A percentile compares a stretch with the other conserved stretches of the same genome.
These are phyloP conservation scores for Salix caprea DNA, from an alignment of 345 rosid genomes.

Conservation along the genomic window DNA sequence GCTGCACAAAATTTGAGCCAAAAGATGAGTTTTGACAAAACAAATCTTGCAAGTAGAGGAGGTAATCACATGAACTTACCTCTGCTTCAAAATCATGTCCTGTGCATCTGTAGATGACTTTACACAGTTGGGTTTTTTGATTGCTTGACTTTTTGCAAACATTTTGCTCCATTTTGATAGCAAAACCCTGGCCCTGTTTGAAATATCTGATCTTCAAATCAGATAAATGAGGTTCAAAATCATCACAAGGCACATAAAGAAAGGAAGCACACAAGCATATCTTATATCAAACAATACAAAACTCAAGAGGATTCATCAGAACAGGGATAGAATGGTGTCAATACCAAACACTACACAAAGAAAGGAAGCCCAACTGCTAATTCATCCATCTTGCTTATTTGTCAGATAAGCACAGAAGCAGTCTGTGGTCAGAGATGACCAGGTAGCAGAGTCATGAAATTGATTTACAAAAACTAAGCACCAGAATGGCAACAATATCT, in stretches of 20 bases:
- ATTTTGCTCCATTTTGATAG: slow-evolving; percentile 88
- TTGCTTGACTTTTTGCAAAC: slow-evolving; percentile 67
- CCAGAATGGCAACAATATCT: not conserved
- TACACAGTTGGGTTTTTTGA: slow-evolving; percentile 64
- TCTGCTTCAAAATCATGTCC: slow-evolving; percentile 70
- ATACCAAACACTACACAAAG: too few relatives aligned
- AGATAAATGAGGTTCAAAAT: slow-evolving; percentile 70
- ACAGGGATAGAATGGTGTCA: not conserved
- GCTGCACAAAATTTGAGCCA: slow-evolving; percentile 44
- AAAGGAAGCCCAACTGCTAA: not conserved
- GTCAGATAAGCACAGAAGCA: not conserved
- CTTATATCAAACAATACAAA: not conserved
- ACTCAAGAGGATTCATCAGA: not conserved
- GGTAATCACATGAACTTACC: slow-evolving; percentile 47
- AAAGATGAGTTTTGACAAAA: slow-evolving; percentile 8
- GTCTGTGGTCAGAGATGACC: not conserved
- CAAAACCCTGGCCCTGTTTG: slow-evolving; percentile 94
- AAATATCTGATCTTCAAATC: slow-evolving; percentile 99
- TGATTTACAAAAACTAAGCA: not conserved
- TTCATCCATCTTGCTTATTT: not conserved
- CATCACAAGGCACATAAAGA: slow-evolving; percentile 13
- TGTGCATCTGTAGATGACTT: slow-evolving; percentile 50
- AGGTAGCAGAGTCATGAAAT: not conserved
- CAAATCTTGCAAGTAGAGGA: slow-evolving; percentile 5
- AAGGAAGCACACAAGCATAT: not conserved